Conservation (phyloP, 148 eudicot species). For the Camellia japonica region DNA sequence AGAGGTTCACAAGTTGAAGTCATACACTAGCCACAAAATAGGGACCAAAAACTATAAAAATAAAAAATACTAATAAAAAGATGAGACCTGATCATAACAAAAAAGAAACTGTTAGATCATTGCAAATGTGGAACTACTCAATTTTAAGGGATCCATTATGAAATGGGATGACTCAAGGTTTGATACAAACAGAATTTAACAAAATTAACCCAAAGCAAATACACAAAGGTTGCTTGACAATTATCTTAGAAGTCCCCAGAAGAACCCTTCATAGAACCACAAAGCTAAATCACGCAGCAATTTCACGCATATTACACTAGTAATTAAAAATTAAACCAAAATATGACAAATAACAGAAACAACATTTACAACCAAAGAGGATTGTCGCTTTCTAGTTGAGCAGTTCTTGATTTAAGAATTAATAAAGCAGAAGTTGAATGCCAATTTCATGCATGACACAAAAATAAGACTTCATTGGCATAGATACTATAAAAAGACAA, state of each 20-base stretch:
- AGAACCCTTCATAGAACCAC: not conserved
- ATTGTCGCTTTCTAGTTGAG: not conserved
- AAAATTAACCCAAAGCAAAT: not conserved
- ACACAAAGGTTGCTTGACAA: not conserved
- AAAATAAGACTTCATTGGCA: not conserved
- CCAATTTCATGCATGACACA: constrained; percentile 2
- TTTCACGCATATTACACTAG: too few species aligned
- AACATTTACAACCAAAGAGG: constrained; percentile 2
- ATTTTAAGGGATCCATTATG: not conserved
- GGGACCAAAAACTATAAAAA: not conserved
- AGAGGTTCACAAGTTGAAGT: not conserved
- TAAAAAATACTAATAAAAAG: not conserved
- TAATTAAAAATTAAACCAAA: not conserved
- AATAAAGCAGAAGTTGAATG: not conserved
- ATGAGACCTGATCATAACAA: not conserved
- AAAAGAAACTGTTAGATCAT: not conserved
- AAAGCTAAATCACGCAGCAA: not conserved
- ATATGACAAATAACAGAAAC: not conserved
- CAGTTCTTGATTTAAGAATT: not conserved
- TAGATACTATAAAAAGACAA: not conserved
- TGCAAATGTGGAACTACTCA: too few species aligned
- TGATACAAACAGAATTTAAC: not conserved
- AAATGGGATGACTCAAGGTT: not conserved
- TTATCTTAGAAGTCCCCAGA: not conserved
- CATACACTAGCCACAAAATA: not conserved